phyloP scores from a whole-genome alignment of 2,329 filamentous ascomycete genomes.

The Calycina marina region DNA sequence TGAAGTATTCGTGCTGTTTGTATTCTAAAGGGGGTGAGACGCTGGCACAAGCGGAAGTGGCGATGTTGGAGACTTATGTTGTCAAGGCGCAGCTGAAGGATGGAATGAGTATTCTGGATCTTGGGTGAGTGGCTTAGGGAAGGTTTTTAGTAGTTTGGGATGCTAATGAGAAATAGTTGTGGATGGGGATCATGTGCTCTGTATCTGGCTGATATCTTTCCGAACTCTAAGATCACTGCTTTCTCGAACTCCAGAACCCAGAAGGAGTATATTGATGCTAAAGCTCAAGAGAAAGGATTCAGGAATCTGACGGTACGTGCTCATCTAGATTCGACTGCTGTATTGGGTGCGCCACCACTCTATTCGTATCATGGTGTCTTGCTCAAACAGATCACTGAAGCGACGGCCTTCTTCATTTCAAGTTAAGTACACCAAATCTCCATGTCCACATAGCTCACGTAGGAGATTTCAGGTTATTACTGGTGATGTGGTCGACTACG shows the following conservation, averaged over 20 bases:
- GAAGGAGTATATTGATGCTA: slow-evolving; percentile 48
- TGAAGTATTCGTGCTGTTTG: slow-evolving; percentile 59
- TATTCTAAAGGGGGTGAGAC: slow-evolving; percentile 48
- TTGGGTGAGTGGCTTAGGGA: slow-evolving; percentile 12
- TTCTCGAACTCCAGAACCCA: slow-evolving; percentile 59
- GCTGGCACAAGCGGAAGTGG: slow-evolving; percentile 49
- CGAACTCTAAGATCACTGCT: slow-evolving; percentile 44
- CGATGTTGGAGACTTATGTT: slow-evolving; percentile 50
- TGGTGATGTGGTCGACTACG: slow-evolving; percentile 50
- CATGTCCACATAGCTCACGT: too few relatives aligned
- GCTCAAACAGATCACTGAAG: too few relatives aligned
- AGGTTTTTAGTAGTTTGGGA: slow-evolving; percentile 2
- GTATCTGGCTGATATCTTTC: slow-evolving; percentile 51
- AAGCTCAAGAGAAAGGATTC: slow-evolving; percentile 40
- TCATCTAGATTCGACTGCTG: too few relatives aligned
- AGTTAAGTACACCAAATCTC: too few relatives aligned
- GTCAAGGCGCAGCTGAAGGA: slow-evolving; percentile 32
- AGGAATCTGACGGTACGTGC: slow-evolving; percentile 39
- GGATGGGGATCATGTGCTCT: slow-evolving; percentile 54
- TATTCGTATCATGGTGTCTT: too few relatives aligned
- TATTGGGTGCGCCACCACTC: too few relatives aligned
- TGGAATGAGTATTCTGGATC: slow-evolving; percentile 22
- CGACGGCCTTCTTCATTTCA: too few relatives aligned
- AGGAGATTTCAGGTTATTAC: slow-evolving; percentile 37
- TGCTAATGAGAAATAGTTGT: slow-evolving; percentile 30